Evolutionary conservation across 2,329 filamentous ascomycete species (phyloP).

Genomic region (Aspergillus nomiae): DNA sequence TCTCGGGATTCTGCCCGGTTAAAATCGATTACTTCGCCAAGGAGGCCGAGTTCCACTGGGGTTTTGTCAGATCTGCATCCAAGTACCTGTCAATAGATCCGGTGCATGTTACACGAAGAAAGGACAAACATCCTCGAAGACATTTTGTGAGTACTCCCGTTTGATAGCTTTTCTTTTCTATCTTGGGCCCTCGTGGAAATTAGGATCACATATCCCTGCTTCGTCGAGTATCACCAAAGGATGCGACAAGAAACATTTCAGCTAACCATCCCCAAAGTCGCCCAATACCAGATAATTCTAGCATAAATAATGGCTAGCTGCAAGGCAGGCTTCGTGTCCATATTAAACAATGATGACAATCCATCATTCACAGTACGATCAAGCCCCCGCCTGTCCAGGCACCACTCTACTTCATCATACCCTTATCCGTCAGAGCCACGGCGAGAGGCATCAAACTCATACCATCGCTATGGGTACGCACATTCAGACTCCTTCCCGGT

Average conservation of each 20-base stretch:
- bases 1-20: constrained; percentile 10
- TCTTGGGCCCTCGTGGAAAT: background rate
- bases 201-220: background rate
- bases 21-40: constrained; percentile 8
- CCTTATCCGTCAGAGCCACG: constrained; percentile 23
- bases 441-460: constrained; percentile 18
- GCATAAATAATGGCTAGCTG: constrained; percentile 33
- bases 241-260: background rate
- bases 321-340: constrained; percentile 43
- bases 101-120: constrained; percentile 36
- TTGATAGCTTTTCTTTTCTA: constrained; percentile 10
- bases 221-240: background rate
- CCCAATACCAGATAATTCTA: constrained; percentile 7
- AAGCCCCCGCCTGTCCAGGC: constrained; percentile 24
- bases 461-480: constrained; percentile 23
- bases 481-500: constrained; percentile 29
- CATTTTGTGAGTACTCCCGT: constrained; percentile 15
- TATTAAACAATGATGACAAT: constrained; percentile 51
- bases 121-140: constrained; percentile 36
- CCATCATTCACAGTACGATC: constrained; percentile 49
- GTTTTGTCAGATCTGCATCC: constrained; percentile 24
- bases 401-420: constrained; percentile 26
- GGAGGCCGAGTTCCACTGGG: constrained; percentile 18
- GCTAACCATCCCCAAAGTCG: background rate
- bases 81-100: constrained; percentile 30